A percentile compares a stretch with the other conserved stretches of the same genome.
These are phyloP conservation scores for Backusella sp. DNA, from an alignment of 192 early-diverging fungal genomes.

Conservation along the genomic window DNA sequence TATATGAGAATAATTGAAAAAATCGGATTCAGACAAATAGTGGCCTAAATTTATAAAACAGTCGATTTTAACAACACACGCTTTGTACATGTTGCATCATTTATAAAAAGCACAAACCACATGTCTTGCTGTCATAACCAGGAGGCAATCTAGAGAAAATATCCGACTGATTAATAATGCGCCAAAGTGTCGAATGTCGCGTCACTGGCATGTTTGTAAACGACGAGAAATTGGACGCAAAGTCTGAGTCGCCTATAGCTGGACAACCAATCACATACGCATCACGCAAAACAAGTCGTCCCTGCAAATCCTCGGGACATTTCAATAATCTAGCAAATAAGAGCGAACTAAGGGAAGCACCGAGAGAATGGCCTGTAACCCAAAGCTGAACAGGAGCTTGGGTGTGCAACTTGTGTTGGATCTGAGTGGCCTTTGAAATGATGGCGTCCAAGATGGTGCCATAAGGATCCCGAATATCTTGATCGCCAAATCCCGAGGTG, in stretches of 20 bases:
- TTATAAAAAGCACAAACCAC: not conserved
- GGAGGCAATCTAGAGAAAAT: slow-evolving; percentile 40
- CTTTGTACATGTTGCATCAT: not conserved
- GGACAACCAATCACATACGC: slow-evolving; percentile 41
- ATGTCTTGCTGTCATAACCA: slow-evolving; percentile 27
- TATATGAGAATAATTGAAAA: slow-evolving; percentile 37
- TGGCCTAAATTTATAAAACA: not conserved
- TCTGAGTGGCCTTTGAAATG: slow-evolving; percentile 15
- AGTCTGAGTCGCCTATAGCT: slow-evolving; percentile 40
- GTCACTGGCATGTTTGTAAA: slow-evolving; percentile 21
- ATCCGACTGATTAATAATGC: slow-evolving; percentile 43
- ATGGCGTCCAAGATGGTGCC: slow-evolving; percentile 41
- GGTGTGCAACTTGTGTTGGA: slow-evolving; percentile 22
- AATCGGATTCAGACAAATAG: slow-evolving; percentile 13
- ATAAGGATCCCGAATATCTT: slow-evolving; percentile 36
- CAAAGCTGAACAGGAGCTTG: slow-evolving; percentile 43
- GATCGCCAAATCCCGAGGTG: slow-evolving; percentile 1
- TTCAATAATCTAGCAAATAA: slow-evolving; percentile 41
- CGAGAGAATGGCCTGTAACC: slow-evolving; percentile 53
- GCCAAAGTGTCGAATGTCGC: slow-evolving; percentile 33
- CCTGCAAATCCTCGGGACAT: slow-evolving; percentile 15
- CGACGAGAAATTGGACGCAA: slow-evolving; percentile 42
- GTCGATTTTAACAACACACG: not conserved
- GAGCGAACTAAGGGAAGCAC: slow-evolving; percentile 42
- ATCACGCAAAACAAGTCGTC: slow-evolving; percentile 34